Evolutionary conservation across 495 filamentous ascomycete genomes (phyloP).

Genomic region (Chlorociboria aeruginascens): DNA sequence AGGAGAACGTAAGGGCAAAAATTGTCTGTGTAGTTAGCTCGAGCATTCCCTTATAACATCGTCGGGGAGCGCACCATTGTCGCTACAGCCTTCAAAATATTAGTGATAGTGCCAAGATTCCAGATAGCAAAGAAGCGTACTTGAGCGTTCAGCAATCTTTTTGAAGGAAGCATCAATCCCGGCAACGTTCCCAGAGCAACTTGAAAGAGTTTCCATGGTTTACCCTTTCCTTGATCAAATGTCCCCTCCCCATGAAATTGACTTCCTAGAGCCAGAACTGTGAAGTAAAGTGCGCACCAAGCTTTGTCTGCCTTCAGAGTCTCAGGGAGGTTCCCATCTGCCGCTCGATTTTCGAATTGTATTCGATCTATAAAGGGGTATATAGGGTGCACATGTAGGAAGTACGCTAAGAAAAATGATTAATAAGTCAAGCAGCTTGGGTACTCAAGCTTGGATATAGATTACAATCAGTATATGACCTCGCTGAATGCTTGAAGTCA

Average conservation of each 20-base stretch:
- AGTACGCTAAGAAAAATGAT: conserved; percentile 22
- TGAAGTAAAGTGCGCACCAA: conserved; percentile 25
- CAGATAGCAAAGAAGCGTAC: background rate
- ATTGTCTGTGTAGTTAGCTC: conserved; percentile 17
- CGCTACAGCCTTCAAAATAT: background rate
- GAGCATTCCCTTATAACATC: background rate
- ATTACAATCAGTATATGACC: conserved; percentile 1
- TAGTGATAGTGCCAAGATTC: background rate
- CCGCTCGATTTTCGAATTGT: conserved; percentile 21
- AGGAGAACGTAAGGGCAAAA: conserved; percentile 23
- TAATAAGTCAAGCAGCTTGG: background rate
- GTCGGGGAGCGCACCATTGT: conserved; percentile 1
- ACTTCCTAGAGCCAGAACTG: conserved; percentile 27
- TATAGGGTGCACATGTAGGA: conserved; percentile 24
- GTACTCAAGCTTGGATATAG: conserved; percentile 1
- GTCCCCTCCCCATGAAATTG: conserved; percentile 23
- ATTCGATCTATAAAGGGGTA: conserved; percentile 26
- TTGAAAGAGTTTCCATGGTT: conserved; percentile 25
- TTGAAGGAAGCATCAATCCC: conserved; percentile 17
- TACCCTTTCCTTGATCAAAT: conserved; percentile 25
- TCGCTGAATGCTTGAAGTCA: background rate
- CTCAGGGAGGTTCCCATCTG: conserved; percentile 3
- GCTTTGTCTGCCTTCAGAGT: conserved; percentile 2
- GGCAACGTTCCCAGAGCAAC: conserved; percentile 19
- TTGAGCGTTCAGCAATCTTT: conserved; percentile 20